Conservation (phyloP, 2,329 filamentous ascomycete species). For the Calonectria fujianensis region DNA sequence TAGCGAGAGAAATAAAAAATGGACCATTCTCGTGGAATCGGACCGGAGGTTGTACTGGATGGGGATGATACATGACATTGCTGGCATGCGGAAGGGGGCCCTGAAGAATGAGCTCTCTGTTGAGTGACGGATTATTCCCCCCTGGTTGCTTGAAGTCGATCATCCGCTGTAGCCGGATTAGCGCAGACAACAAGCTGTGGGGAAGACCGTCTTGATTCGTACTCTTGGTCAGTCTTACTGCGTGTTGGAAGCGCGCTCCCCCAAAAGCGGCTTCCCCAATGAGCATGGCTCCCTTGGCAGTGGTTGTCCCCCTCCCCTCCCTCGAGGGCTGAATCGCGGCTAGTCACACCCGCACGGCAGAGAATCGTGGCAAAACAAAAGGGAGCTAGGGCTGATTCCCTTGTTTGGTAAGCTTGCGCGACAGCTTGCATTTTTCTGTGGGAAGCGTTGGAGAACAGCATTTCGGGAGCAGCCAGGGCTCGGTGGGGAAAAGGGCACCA, state of each 20-base stretch:
- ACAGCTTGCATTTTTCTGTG: background rate
- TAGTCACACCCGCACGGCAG: conserved; percentile 2
- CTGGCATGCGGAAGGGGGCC: conserved; percentile 18
- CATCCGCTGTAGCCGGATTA: conserved; percentile 34
- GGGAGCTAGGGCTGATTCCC: conserved; percentile 27
- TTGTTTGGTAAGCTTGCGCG: conserved; percentile 22
- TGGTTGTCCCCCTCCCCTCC: background rate
- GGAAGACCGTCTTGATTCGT: background rate
- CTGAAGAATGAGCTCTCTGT: conserved; percentile 25
- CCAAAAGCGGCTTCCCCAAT: conserved; percentile 22
- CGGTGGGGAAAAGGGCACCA: conserved; percentile 13
- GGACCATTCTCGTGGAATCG: conserved; percentile 27
- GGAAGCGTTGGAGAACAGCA: conserved; percentile 27
- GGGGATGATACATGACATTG: background rate
- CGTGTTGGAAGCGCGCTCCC: conserved; percentile 1
- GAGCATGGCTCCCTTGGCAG: conserved; percentile 8
- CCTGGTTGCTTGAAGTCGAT: conserved; percentile 34
- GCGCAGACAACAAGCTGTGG: conserved; percentile 12
- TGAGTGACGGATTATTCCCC: conserved; percentile 17
- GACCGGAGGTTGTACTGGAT: conserved; percentile 12
- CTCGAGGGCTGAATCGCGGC: conserved; percentile 5
- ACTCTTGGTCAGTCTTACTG: background rate
- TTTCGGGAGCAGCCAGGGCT: background rate
- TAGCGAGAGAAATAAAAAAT: conserved; percentile 2
- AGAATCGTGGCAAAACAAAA: conserved; percentile 25